phyloP scores from a whole-genome alignment of 73 alveolate species.

The Paraurostyla sp. region DNA sequence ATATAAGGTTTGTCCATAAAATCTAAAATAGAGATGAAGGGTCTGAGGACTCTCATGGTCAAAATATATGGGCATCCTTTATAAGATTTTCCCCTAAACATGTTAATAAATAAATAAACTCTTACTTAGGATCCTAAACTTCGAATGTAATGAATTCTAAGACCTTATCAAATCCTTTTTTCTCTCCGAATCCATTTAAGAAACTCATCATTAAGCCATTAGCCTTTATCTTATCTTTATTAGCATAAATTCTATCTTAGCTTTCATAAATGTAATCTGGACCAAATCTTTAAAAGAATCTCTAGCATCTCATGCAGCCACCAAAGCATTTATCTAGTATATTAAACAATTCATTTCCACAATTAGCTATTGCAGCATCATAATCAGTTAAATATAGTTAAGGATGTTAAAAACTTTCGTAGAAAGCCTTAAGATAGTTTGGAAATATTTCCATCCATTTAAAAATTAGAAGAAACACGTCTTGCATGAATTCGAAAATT shows the following conservation, averaged over 20 bases:
- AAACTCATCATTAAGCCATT: slow-evolving; percentile 41
- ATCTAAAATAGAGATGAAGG: slow-evolving; percentile 18
- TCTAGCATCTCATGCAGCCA: slow-evolving; percentile 65
- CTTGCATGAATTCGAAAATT: slow-evolving; percentile 74
- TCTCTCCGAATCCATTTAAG: slow-evolving; percentile 52
- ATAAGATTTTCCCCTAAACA: slow-evolving; percentile 19
- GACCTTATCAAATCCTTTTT: slow-evolving; percentile 47
- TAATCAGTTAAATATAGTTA: slow-evolving; percentile 70
- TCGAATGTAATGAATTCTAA: slow-evolving; percentile 40
- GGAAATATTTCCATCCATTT: slow-evolving; percentile 81
- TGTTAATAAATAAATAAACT: neutral
- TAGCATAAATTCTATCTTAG: slow-evolving; percentile 11
- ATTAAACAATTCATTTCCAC: slow-evolving; percentile 72
- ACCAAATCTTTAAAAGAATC: slow-evolving; percentile 63
- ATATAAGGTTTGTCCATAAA: slow-evolving; percentile 32
- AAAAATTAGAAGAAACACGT: slow-evolving; percentile 57
- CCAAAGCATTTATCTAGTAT: slow-evolving; percentile 78
- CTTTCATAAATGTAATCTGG: slow-evolving; percentile 34
- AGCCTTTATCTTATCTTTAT: neutral
- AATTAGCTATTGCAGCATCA: slow-evolving; percentile 73
- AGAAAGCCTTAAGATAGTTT: slow-evolving; percentile 42
- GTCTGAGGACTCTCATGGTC: neutral
- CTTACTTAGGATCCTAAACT: slow-evolving; percentile 35
- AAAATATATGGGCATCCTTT: slow-evolving; percentile 49
- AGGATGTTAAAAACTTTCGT: slow-evolving; percentile 61